phyloP scores from a whole-genome alignment of 805 yeast genomes.

The Grigorovia yakushimaensis region DNA sequence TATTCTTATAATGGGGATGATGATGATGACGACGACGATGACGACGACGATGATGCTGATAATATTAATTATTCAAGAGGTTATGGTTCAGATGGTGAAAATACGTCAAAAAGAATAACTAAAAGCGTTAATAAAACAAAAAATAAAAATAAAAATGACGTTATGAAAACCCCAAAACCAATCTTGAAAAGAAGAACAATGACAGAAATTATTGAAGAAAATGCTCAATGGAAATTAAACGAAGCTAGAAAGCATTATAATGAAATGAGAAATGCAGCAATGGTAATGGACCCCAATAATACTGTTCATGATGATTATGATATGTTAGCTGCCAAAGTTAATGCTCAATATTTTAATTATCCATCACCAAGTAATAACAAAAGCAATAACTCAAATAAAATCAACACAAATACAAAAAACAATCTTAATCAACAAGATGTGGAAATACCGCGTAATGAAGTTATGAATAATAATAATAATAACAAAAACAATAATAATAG shows the following conservation, averaged over 20 bases:
- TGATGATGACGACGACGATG: conserved; percentile 2
- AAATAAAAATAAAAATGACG: conserved; percentile 7
- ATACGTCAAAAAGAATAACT: conserved; percentile 24
- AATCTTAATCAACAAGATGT: not conserved
- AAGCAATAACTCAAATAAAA: not conserved
- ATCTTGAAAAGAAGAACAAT: conserved; percentile 81
- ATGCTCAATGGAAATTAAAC: conserved; percentile 29
- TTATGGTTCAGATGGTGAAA: conserved; percentile 32
- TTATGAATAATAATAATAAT: not conserved
- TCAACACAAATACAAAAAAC: not conserved
- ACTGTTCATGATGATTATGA: conserved; percentile 27
- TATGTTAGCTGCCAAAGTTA: conserved; percentile 28
- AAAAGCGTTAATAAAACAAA: conserved; percentile 1
- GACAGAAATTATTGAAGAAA: conserved; percentile 52
- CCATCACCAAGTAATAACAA: conserved; percentile 1
- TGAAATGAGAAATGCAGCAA: conserved; percentile 18
- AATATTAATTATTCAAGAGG: conserved; percentile 17
- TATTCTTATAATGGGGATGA: conserved; percentile 1
- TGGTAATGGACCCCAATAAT: conserved; percentile 17
- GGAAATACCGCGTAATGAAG: not conserved
- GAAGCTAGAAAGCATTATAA: conserved; percentile 57
- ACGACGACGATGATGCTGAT: conserved; percentile 2
- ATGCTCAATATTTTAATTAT: conserved; percentile 25
- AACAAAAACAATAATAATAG: not conserved
- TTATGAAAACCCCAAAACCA: conserved; percentile 48